Conservation (phyloP, 306 rosid genomes). For the Potentilla sterilis region DNA sequence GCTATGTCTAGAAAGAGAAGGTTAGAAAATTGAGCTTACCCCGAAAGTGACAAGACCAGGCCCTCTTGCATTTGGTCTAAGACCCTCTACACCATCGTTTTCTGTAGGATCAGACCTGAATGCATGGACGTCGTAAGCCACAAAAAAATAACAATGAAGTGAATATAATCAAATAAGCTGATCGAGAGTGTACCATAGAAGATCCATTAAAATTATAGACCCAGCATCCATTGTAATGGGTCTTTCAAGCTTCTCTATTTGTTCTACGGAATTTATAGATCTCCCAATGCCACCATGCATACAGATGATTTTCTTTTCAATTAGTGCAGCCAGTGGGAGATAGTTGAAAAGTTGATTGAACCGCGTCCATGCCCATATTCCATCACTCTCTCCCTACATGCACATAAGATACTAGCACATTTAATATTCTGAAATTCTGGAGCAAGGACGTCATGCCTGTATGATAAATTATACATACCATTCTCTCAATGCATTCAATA, state of each 20-base stretch:
- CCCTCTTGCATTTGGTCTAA: constrained; percentile 99
- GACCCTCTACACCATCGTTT: constrained; percentile 94
- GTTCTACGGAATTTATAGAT: constrained; percentile 88
- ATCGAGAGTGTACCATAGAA: constrained; percentile 62
- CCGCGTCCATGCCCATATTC: constrained; percentile 99
- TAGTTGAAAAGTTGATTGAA: constrained; percentile 97
- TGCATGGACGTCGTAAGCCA: constrained; percentile 22
- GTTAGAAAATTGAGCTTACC: constrained; percentile 43
- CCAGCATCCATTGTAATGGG: constrained; percentile 99
- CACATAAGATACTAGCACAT: constrained; percentile 33
- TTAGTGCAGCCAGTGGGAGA: constrained; percentile 95
- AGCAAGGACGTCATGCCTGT: constrained; percentile 21
- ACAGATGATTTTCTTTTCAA: constrained; percentile 97
- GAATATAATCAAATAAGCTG: constrained; percentile 13
- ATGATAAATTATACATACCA: constrained; percentile 54
- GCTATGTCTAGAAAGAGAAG: not conserved
- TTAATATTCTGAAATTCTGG: constrained; percentile 15
- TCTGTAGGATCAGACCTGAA: constrained; percentile 99
- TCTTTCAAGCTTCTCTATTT: constrained; percentile 96
- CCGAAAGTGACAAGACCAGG: constrained; percentile 99
- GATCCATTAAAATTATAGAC: constrained; percentile 93
- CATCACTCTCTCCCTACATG: constrained; percentile 93
- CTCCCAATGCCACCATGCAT: constrained; percentile 99
- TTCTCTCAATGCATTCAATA: constrained; percentile 98
- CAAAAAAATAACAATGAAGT: not conserved